Conservation (phyloP, 192 early-diverging fungal genomes). For the Backusella mclennaniae region DNA sequence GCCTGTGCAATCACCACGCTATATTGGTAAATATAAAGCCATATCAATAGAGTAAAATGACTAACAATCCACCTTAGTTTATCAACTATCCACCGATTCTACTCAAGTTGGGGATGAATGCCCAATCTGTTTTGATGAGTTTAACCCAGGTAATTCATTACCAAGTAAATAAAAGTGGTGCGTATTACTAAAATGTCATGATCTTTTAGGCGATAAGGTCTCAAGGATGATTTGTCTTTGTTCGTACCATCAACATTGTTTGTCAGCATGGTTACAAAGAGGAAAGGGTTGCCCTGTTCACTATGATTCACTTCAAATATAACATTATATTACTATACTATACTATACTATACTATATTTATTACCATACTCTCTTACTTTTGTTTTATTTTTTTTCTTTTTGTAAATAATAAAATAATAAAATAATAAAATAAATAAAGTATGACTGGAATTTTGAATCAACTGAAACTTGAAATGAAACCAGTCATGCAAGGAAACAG, state of each 20-base stretch:
- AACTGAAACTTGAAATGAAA: neutral
- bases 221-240: constrained; percentile 88
- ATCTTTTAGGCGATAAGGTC: constrained; percentile 60
- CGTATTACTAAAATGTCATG: neutral
- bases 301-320: constrained; percentile 33
- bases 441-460: neutral
- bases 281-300: constrained; percentile 83
- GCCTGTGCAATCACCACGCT: constrained; percentile 56
- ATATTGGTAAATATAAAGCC: constrained; percentile 47
- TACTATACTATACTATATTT: constrained; percentile 1
- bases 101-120: constrained; percentile 78
- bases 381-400: too few relatives aligned
- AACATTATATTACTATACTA: neutral
- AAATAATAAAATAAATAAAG: neutral
- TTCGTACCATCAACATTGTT: constrained; percentile 84
- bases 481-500: neutral
- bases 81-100: constrained; percentile 57
- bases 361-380: neutral
- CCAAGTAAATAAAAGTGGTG: neutral
- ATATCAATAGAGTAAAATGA: neutral
- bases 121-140: constrained; percentile 95
- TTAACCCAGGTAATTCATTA: constrained; percentile 57
- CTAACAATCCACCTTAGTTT: constrained; percentile 35
- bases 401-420: neutral
- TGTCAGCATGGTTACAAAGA: constrained; percentile 76